A percentile compares a stretch with the other conserved stretches of the same genome.
phyloP scores from a whole-genome alignment of 108 stramenopile species.

The Mayamaea pseudoterrestris region DNA sequence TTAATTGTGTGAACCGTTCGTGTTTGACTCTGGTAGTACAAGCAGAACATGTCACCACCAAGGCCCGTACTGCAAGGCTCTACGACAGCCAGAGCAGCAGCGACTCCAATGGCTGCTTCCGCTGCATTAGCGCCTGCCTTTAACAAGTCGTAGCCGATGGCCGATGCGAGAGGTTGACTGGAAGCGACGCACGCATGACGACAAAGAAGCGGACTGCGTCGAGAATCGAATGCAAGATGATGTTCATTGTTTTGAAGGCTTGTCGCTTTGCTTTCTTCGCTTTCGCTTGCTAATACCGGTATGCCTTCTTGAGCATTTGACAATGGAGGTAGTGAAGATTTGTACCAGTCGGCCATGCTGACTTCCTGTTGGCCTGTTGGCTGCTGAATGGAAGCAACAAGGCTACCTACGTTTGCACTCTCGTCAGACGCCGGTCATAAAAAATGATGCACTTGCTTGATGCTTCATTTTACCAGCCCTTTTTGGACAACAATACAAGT shows the following conservation, averaged over 20 bases:
- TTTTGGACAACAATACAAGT: too few relatives aligned
- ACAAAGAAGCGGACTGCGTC: constrained; percentile 60
- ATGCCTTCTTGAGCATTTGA: neutral
- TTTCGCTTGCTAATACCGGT: neutral
- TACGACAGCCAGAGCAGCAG: constrained; percentile 61
- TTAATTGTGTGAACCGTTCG: constrained; percentile 67
- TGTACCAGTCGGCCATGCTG: constrained; percentile 11
- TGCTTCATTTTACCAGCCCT: too few relatives aligned
- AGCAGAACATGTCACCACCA: constrained; percentile 76
- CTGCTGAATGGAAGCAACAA: too few relatives aligned
- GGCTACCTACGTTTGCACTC: too few relatives aligned
- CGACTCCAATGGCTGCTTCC: constrained; percentile 62
- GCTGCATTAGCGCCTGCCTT: constrained; percentile 66
- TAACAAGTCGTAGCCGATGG: constrained; percentile 56
- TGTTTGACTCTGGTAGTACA: constrained; percentile 72
- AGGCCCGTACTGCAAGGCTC: constrained; percentile 63
- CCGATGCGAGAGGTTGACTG: constrained; percentile 57
- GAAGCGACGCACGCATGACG: constrained; percentile 57
- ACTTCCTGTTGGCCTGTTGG: too few relatives aligned
- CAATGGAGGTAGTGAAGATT: neutral
- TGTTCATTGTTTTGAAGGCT: neutral
- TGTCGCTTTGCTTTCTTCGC: neutral
- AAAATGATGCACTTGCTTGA: too few relatives aligned
- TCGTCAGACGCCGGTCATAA: too few relatives aligned
- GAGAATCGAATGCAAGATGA: constrained; percentile 26